Conservation (phyloP, 2,329 filamentous ascomycete genomes). For the Calonectria crousiana region DNA sequence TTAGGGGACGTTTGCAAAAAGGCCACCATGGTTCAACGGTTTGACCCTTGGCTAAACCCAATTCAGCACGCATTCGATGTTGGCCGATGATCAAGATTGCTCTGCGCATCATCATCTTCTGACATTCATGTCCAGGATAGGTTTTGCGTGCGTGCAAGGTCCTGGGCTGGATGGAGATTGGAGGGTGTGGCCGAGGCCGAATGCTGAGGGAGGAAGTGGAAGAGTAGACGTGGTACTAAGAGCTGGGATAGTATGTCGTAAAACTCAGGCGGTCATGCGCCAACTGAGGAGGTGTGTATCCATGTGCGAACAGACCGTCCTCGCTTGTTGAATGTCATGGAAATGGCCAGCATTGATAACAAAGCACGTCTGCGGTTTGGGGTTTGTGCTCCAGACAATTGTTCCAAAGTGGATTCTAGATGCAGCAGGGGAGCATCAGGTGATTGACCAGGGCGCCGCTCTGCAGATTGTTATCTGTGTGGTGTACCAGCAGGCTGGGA, state of each 20-base stretch:
- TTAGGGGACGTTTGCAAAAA: not conserved
- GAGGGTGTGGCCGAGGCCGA: not conserved
- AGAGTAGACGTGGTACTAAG: not conserved
- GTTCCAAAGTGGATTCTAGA: constrained; percentile 17
- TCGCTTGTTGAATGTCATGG: constrained; percentile 4
- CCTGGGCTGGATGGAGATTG: constrained; percentile 10
- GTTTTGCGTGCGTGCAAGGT: not conserved
- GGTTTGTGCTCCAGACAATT: constrained; percentile 9
- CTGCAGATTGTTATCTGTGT: constrained; percentile 11
- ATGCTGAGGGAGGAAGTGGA: not conserved
- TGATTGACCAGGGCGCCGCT: constrained; percentile 15
- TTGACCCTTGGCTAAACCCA: not conserved
- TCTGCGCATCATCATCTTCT: not conserved
- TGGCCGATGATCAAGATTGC: constrained; percentile 10
- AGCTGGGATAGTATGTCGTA: not conserved
- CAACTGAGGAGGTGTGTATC: constrained; percentile 3
- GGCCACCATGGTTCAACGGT: not conserved
- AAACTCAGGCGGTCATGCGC: not conserved
- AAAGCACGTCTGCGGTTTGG: constrained; percentile 2
- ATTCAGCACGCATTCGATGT: not conserved
- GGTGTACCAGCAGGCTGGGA: constrained; percentile 5
- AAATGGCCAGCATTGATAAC: constrained; percentile 8
- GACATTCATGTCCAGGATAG: not conserved
- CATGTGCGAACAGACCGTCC: constrained; percentile 7
- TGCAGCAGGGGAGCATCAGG: constrained; percentile 27